These are phyloP conservation scores for Hypocreales sp. DNA, from an alignment of 2,329 filamentous ascomycete genomes.

Conservation along the genomic window DNA sequence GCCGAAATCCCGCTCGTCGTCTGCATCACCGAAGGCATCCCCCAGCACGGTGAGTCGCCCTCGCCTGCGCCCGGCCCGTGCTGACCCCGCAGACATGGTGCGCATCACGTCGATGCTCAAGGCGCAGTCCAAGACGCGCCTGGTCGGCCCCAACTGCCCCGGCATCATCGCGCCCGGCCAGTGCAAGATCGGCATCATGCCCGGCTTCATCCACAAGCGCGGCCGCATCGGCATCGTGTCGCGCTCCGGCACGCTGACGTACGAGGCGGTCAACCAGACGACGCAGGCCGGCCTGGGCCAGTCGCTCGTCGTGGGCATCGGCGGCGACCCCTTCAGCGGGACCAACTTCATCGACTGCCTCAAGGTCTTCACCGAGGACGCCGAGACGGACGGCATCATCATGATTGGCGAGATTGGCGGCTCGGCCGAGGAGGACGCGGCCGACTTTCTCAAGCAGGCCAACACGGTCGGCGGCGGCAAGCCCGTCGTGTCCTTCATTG, in stretches of 20 bases:
- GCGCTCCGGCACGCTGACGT: constrained; percentile 93
- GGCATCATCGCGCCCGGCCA: constrained; percentile 90
- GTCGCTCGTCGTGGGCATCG: constrained; percentile 95
- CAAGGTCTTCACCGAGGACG: constrained; percentile 88
- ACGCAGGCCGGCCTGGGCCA: constrained; percentile 93
- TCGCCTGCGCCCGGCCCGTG: background rate
- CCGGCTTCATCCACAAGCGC: constrained; percentile 99
- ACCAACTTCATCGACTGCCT: constrained; percentile 99
- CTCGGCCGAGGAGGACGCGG: constrained; percentile 92
- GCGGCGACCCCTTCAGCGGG: constrained; percentile 94
- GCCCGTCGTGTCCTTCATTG: constrained; percentile 96
- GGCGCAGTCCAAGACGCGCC: constrained; percentile 89
- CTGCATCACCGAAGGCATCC: constrained; percentile 96
- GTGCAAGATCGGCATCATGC: constrained; percentile 99
- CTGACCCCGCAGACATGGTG: constrained; percentile 64
- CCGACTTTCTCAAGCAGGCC: constrained; percentile 84
- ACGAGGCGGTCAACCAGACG: constrained; percentile 99
- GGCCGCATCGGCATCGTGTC: constrained; percentile 98
- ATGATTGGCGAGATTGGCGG: constrained; percentile 99
- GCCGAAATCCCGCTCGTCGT: constrained; percentile 92
- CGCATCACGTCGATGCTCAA: constrained; percentile 97
- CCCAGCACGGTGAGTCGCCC: constrained; percentile 68
- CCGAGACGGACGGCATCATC: constrained; percentile 97
- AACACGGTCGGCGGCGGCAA: constrained; percentile 77
- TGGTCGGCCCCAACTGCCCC: constrained; percentile 96